Evolutionary conservation across 305 asterid species (phyloP).

Genomic region (Rubia tinctorum): DNA sequence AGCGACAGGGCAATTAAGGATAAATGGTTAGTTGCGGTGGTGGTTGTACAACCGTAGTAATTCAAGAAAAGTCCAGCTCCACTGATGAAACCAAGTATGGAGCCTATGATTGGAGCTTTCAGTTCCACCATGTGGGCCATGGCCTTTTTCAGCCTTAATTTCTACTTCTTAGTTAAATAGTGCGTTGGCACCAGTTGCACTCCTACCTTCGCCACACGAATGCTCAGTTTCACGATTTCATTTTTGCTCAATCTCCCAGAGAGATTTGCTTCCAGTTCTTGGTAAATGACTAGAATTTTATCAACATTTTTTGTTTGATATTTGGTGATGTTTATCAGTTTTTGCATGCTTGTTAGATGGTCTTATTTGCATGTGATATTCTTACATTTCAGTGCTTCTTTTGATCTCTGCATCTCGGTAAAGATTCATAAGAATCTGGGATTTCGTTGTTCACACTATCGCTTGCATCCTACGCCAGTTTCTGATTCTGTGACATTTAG

Average conservation of each 20-base stretch:
- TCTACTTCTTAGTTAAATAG: neutral
- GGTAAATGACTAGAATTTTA: neutral
- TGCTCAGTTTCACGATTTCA: neutral
- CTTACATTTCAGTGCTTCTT: neutral
- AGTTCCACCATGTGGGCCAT: conserved; percentile 14
- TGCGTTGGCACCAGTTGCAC: neutral
- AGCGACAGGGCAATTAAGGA: neutral
- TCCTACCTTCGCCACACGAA: conserved; percentile 8
- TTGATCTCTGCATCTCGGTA: neutral
- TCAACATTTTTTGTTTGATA: no score
- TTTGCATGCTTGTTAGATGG: neutral
- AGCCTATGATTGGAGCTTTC: conserved; percentile 12
- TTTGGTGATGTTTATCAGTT: neutral
- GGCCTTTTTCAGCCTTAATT: neutral
- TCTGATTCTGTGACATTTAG: neutral
- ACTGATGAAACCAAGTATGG: neutral
- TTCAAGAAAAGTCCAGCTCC: conserved; percentile 8
- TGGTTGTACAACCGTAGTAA: neutral
- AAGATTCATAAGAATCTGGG: neutral
- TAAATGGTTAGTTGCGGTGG: neutral
- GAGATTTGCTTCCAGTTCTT: neutral
- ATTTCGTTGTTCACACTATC: neutral
- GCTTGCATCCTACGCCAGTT: conserved; percentile 5
- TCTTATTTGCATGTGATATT: neutral
- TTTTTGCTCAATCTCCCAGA: neutral